Percentiles rank a stretch among this genome's conserved stretches.
Conservation (phyloP, 1,284 basidiomycete species). For the Ceratobasidium theobromae region DNA sequence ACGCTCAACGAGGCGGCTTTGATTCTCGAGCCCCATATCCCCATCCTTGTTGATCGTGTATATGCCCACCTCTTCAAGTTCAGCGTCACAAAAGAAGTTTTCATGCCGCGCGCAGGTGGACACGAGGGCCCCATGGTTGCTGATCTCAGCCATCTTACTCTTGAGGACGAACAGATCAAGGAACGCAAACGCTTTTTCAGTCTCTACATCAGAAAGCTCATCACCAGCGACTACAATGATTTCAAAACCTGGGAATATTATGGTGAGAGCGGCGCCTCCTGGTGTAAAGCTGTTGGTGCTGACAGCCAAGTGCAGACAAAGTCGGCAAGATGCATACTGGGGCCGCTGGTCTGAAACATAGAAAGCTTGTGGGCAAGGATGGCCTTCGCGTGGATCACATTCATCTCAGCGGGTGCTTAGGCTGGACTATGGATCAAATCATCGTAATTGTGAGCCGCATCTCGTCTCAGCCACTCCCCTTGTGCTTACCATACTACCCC, state of each 20-base stretch:
- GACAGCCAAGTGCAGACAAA: neutral
- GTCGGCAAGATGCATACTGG: slow-evolving; percentile 26
- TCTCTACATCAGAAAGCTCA: slow-evolving; percentile 3
- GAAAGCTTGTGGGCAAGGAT: slow-evolving; percentile 17
- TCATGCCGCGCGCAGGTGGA: slow-evolving; percentile 11
- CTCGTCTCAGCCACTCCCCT: neutral
- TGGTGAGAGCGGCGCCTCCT: neutral
- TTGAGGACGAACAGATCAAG: slow-evolving; percentile 20
- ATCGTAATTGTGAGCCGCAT: slow-evolving; percentile 1
- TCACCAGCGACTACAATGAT: slow-evolving; percentile 25
- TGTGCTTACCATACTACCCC: neutral
- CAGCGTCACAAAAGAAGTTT: slow-evolving; percentile 18
- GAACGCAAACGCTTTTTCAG: slow-evolving; percentile 29
- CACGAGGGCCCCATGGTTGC: slow-evolving; percentile 29
- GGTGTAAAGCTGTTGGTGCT: neutral
- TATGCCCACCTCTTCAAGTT: slow-evolving; percentile 29
- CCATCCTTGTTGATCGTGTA: slow-evolving; percentile 18
- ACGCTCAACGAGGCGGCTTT: slow-evolving; percentile 16
- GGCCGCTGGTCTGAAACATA: slow-evolving; percentile 17
- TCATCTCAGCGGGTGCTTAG: slow-evolving; percentile 17
- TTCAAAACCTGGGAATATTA: slow-evolving; percentile 30
- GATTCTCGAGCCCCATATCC: slow-evolving; percentile 24
- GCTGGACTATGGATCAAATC: slow-evolving; percentile 29
- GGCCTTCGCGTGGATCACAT: slow-evolving; percentile 24
- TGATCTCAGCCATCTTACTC: slow-evolving; percentile 6